Evolutionary conservation across 345 rosid species (phyloP).

Genomic region (Moricandia moricandioides): DNA sequence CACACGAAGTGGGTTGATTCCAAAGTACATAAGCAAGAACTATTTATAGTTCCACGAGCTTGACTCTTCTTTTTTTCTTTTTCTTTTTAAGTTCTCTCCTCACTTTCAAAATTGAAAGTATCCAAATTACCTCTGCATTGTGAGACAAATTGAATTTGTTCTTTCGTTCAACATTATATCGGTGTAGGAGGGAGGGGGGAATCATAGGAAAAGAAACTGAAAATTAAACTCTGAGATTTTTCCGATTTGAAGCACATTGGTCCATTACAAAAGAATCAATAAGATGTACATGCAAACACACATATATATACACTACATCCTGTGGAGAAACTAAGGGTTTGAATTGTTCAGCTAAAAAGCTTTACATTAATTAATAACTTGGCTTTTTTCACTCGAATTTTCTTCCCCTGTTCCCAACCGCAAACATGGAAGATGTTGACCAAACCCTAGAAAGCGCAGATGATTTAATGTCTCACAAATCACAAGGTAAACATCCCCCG

Average conservation of each 20-base stretch:
- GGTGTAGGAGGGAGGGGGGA: neutral
- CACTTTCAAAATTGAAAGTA: neutral
- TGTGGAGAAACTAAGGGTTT: constrained; percentile 12
- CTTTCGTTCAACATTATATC: neutral
- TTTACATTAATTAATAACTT: neutral
- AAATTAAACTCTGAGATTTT: neutral
- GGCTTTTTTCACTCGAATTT: constrained; percentile 20
- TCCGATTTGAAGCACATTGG: constrained; percentile 20
- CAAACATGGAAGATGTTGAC: constrained; percentile 13
- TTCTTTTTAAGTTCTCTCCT: neutral
- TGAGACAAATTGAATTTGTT: neutral
- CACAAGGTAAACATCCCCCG: neutral
- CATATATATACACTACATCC: constrained; percentile 1
- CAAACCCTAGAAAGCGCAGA: neutral
- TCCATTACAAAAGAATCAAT: constrained; percentile 24
- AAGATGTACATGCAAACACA: constrained; percentile 14
- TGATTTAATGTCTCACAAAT: neutral
- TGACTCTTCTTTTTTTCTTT: neutral
- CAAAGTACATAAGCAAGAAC: constrained; percentile 7
- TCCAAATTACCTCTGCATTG: neutral
- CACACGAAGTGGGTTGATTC: neutral
- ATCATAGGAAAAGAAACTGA: neutral
- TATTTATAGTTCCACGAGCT: neutral
- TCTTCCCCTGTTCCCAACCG: neutral
- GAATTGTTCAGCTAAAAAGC: neutral